Conservation (phyloP, 2,329 filamentous ascomycete species). For the Xylaria sp. region DNA sequence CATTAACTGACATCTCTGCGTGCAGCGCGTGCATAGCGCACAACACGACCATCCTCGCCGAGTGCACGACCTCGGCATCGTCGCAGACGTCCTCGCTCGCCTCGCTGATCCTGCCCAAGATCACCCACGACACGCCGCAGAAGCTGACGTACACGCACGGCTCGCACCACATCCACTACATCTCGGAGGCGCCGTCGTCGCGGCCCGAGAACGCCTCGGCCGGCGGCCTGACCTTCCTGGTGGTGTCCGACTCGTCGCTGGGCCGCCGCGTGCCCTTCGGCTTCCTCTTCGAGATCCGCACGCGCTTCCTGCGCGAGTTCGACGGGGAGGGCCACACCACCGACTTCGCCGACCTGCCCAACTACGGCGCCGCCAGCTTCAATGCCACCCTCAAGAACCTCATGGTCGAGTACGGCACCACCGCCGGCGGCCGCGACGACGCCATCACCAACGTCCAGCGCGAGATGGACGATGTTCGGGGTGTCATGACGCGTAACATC, state of each 20-base stretch:
- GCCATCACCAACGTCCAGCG: conserved; percentile 83
- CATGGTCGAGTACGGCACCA: conserved; percentile 87
- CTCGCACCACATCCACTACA: conserved; percentile 93
- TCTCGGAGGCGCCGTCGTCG: conserved; percentile 81
- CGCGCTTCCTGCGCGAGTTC: conserved; percentile 82
- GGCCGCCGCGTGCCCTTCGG: conserved; percentile 92
- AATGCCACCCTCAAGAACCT: conserved; percentile 80
- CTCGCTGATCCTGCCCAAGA: conserved; percentile 94
- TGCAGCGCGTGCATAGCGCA: conserved; percentile 91
- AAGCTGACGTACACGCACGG: conserved; percentile 96
- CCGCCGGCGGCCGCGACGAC: conserved; percentile 78
- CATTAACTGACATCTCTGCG: conserved; percentile 28
- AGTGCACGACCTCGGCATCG: conserved; percentile 88
- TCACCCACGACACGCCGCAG: conserved; percentile 80
- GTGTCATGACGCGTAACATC: conserved; percentile 97
- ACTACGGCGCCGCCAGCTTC: conserved; percentile 91
- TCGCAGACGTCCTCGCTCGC: conserved; percentile 87
- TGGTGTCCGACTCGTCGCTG: conserved; percentile 83
- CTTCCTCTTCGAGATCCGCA: conserved; percentile 90
- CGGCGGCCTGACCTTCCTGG: conserved; percentile 89
- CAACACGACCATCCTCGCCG: conserved; percentile 89
- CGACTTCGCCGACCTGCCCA: conserved; percentile 81
- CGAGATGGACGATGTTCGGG: conserved; percentile 91
- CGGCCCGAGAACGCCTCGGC: conserved; percentile 69
- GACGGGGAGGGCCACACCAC: conserved; percentile 67